phyloP scores from a whole-genome alignment of 371 early-diverging fungal species.

The Mucor saturninus region DNA sequence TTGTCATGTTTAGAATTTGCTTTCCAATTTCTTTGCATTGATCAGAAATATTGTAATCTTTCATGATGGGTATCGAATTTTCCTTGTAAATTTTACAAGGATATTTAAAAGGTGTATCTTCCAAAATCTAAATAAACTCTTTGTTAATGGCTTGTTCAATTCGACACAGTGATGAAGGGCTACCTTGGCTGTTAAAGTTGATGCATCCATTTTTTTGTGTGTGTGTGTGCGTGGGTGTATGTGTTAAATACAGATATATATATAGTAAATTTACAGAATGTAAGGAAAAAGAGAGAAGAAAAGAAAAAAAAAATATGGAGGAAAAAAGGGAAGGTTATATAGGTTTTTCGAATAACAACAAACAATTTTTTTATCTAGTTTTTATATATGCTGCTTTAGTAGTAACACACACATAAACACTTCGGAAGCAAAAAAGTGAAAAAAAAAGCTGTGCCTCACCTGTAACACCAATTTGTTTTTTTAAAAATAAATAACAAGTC shows the following conservation, averaged over 20 bases:
- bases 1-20: constrained; percentile 29
- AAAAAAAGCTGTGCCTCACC: constrained; percentile 3
- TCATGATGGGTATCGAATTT: constrained; percentile 27
- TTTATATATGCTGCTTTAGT: not conserved
- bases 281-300: not conserved
- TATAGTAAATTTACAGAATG: not conserved
- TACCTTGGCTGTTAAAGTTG: constrained; percentile 1
- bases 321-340: constrained; percentile 12
- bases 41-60: constrained; percentile 28
- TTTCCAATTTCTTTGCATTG: constrained; percentile 32
- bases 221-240: not conserved
- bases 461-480: constrained; percentile 1
- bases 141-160: not conserved
- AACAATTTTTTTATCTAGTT: constrained; percentile 1
- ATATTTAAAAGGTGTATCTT: constrained; percentile 25
- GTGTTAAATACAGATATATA: not conserved
- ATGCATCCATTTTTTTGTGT: not conserved
- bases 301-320: not conserved
- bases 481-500: not conserved
- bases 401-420: constrained; percentile 5
- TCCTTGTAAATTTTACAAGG: constrained; percentile 31
- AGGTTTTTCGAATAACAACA: constrained; percentile 3
- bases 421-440: constrained; percentile 4
- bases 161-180: not conserved
- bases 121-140: constrained; percentile 6